Conservation (phyloP, 495 filamentous ascomycete genomes). For the Patellaria atrata region DNA sequence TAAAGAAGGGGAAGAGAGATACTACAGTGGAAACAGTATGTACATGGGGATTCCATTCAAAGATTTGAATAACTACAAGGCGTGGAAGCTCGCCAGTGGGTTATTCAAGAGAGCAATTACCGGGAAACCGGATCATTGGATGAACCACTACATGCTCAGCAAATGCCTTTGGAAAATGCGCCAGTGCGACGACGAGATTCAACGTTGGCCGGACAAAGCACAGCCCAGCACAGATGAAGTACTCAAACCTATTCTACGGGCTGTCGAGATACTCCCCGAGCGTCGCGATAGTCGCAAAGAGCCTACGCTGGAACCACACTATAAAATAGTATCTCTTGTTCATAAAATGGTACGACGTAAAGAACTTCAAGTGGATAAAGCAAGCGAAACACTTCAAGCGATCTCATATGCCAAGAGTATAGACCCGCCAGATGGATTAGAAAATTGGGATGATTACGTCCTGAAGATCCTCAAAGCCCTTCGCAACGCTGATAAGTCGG, state of each 20-base stretch:
- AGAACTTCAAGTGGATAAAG: slow-evolving; percentile 34
- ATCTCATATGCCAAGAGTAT: slow-evolving; percentile 43
- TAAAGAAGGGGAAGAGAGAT: slow-evolving; percentile 47
- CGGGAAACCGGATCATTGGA: slow-evolving; percentile 72
- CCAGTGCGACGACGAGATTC: slow-evolving; percentile 34
- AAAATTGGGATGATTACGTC: slow-evolving; percentile 63
- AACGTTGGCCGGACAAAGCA: slow-evolving; percentile 1
- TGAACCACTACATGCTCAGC: slow-evolving; percentile 74
- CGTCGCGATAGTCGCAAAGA: slow-evolving; percentile 63
- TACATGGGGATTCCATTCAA: slow-evolving; percentile 59
- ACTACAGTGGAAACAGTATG: slow-evolving; percentile 62
- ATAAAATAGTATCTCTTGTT: slow-evolving; percentile 77
- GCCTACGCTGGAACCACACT: slow-evolving; percentile 87
- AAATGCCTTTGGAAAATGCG: slow-evolving; percentile 98
- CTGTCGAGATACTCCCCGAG: slow-evolving; percentile 68
- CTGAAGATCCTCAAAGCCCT: slow-evolving; percentile 58
- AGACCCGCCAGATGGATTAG: slow-evolving; percentile 32
- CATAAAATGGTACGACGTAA: slow-evolving; percentile 56
- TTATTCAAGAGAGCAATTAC: slow-evolving; percentile 64
- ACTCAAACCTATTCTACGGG: slow-evolving; percentile 52
- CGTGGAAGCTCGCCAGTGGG: slow-evolving; percentile 71
- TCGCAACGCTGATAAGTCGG: slow-evolving; percentile 75
- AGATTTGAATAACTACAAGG: slow-evolving; percentile 57
- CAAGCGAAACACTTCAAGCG: slow-evolving; percentile 37
- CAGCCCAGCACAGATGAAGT: slow-evolving; percentile 40